phyloP scores from a whole-genome alignment of 2,329 filamentous ascomycete species.

The Cladosporium sp. region DNA sequence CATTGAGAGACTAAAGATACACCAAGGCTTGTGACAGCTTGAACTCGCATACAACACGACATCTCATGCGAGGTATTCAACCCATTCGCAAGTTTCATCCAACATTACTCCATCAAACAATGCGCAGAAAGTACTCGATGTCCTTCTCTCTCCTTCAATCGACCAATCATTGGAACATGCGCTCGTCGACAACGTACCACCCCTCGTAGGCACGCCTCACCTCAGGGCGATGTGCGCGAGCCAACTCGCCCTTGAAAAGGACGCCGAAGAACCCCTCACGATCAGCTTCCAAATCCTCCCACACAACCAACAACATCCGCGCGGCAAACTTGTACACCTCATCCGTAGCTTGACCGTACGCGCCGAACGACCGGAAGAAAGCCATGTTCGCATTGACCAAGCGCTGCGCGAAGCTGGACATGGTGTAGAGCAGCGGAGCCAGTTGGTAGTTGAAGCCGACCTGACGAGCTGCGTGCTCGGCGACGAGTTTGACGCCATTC shows the following conservation, averaged over 20 bases:
- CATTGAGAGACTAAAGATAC: no score
- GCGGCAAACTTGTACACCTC: neutral
- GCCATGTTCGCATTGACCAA: neutral
- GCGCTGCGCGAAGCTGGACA: neutral
- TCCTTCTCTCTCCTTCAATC: neutral
- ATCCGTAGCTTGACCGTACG: neutral
- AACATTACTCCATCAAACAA: no score
- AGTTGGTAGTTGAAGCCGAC: neutral
- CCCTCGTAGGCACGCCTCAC: neutral
- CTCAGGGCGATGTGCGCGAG: neutral
- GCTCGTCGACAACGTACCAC: slow-evolving; percentile 7
- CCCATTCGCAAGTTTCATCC: no score
- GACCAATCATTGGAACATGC: neutral
- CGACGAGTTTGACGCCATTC: neutral
- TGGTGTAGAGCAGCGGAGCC: neutral
- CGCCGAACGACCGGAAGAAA: neutral
- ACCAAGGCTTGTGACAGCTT: no score
- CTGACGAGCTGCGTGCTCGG: neutral
- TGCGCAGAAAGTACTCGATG: no score
- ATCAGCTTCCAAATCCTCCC: slow-evolving; percentile 7
- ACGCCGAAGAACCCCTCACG: neutral
- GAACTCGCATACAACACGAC: no score
- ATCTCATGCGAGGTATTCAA: no score
- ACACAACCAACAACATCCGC: slow-evolving; percentile 1
- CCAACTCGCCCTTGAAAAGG: neutral